A percentile compares a stretch with the other conserved stretches of the same genome.
Conservation (phyloP, 345 rosid species). For the Orychophragmus violaceus region DNA sequence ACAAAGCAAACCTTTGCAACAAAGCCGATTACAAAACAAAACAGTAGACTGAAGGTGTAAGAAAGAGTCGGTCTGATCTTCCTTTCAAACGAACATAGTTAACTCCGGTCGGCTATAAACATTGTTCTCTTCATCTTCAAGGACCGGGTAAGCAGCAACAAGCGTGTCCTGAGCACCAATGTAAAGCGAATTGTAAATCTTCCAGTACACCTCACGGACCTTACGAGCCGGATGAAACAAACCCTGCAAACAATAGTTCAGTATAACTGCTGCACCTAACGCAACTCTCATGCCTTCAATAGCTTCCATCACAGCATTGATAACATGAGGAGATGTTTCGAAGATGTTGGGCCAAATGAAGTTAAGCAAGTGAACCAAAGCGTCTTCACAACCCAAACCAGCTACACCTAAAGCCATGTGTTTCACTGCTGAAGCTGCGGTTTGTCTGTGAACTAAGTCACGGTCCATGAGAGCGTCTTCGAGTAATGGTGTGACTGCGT, state of each 20-base stretch:
- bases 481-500: slow-evolving; percentile 96
- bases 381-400: slow-evolving; percentile 98
- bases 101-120: slow-evolving; percentile 91
- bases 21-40: slow-evolving; percentile 15
- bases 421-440: slow-evolving; percentile 97
- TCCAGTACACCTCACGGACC: slow-evolving; percentile 99
- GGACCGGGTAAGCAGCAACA: slow-evolving; percentile 83
- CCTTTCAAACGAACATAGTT: slow-evolving; percentile 47
- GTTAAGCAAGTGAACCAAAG: slow-evolving; percentile 78
- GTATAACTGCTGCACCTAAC: slow-evolving; percentile 73
- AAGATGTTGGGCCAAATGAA: slow-evolving; percentile 98
- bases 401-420: slow-evolving; percentile 99
- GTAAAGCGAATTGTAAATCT: slow-evolving; percentile 91
- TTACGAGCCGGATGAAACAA: slow-evolving; percentile 97
- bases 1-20: slow-evolving; percentile 26
- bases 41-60: not conserved
- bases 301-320: slow-evolving; percentile 98
- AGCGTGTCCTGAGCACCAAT: slow-evolving; percentile 92
- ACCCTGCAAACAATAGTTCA: slow-evolving; percentile 96
- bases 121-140: slow-evolving; percentile 75
- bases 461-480: slow-evolving; percentile 99
- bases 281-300: slow-evolving; percentile 98
- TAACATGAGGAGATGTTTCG: slow-evolving; percentile 97
- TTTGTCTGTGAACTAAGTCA: slow-evolving; percentile 95
- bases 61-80: not conserved